A percentile compares a stretch with the other conserved stretches of the same genome.
Conservation (phyloP, 768 basidiomycete genomes). For the Strobilomyces dryophilus region DNA sequence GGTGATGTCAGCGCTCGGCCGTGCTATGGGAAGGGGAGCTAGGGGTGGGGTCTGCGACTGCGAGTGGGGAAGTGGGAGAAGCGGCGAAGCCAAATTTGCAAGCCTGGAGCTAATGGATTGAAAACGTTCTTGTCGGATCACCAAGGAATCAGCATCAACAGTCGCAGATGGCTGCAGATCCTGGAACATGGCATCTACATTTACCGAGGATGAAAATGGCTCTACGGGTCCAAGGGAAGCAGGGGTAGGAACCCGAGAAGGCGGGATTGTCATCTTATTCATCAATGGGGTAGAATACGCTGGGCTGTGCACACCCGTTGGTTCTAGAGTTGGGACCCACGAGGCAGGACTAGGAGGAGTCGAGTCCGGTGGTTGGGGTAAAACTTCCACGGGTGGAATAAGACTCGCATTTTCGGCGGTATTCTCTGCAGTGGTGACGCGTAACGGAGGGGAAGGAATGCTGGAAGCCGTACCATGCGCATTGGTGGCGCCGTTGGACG, state of each 20-base stretch:
- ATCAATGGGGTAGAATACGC: neutral
- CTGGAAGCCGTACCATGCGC: neutral
- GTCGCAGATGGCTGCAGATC: neutral
- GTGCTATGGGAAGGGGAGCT: neutral
- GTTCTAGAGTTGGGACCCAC: neutral
- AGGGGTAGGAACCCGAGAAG: conserved; percentile 1
- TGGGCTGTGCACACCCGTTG: neutral
- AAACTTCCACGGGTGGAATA: conserved; percentile 31
- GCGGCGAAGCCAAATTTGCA: conserved; percentile 5
- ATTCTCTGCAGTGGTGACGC: neutral
- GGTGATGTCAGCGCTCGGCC: neutral
- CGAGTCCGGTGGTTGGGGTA: conserved; percentile 19
- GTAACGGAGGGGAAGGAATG: neutral
- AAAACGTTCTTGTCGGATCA: conserved; percentile 11
- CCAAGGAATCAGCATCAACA: conserved; percentile 4
- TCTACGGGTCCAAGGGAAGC: neutral
- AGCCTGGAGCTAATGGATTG: conserved; percentile 13
- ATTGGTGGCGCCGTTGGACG: neutral
- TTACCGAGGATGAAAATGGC: neutral
- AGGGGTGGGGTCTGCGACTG: conserved; percentile 13
- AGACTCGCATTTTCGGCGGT: conserved; percentile 8
- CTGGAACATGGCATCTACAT: neutral
- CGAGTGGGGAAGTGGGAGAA: conserved; percentile 5
- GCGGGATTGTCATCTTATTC: neutral
- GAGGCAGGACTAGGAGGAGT: conserved; percentile 12